Conservation (phyloP, 1,139 yeast species). For the Suhomyces chickasaworum region DNA sequence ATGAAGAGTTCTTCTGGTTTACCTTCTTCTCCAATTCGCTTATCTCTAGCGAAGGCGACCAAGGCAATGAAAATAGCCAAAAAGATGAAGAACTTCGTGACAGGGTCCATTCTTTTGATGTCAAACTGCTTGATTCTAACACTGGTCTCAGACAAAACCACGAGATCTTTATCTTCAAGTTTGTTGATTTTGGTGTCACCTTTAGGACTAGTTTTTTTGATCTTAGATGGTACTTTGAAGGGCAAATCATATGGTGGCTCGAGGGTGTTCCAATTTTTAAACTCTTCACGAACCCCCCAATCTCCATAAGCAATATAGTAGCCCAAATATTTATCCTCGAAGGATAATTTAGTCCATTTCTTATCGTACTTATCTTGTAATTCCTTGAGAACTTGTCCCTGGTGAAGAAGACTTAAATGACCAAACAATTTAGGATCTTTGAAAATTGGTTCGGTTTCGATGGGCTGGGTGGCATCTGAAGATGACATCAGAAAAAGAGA, state of each 20-base stretch:
- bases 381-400: conserved; percentile 58
- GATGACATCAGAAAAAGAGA: conserved; percentile 34
- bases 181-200: conserved; percentile 29
- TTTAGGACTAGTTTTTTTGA: conserved; percentile 26
- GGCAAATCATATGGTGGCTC: conserved; percentile 58
- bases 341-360: conserved; percentile 51
- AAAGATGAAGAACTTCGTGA: conserved; percentile 54
- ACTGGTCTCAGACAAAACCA: conserved; percentile 50
- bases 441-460: conserved; percentile 55
- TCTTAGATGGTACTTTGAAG: conserved; percentile 45
- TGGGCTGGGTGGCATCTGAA: conserved; percentile 47
- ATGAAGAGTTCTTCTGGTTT: conserved; percentile 43
- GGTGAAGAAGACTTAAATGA: conserved; percentile 52
- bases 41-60: conserved; percentile 52
- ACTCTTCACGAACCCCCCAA: conserved; percentile 64
- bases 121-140: conserved; percentile 53
- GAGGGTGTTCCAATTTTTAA: conserved; percentile 43
- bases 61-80: conserved; percentile 43
- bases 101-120: conserved; percentile 54
- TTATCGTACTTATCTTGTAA: conserved; percentile 53
- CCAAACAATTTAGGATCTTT: conserved; percentile 49
- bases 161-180: conserved; percentile 34
- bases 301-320: conserved; percentile 64
- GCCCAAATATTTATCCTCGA: conserved; percentile 50
- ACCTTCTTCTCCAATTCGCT: conserved; percentile 52